A percentile compares a stretch with the other conserved stretches of the same genome.
phyloP scores from a whole-genome alignment of 176 grass and related monocot genomes.

The Elaeis guineensis region DNA sequence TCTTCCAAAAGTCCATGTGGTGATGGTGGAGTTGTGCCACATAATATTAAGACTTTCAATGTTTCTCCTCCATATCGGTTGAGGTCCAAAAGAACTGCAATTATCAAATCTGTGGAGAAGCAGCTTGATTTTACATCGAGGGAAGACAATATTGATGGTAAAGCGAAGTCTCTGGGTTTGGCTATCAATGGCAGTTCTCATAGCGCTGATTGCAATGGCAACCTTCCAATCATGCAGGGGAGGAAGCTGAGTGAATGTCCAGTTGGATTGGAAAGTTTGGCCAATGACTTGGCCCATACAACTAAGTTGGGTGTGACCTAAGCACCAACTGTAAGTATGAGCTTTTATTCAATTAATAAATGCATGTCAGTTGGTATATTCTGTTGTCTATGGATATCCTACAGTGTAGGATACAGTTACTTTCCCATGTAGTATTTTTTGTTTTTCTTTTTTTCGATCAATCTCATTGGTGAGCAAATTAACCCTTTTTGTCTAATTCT shows the following conservation, averaged over 20 bases:
- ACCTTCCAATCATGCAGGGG: conserved; percentile 17
- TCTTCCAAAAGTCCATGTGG: conserved; percentile 32
- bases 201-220: conserved; percentile 18
- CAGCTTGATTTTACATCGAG: conserved; percentile 74
- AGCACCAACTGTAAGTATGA: conserved; percentile 31
- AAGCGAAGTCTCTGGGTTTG: conserved; percentile 31
- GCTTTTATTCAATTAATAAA: not conserved
- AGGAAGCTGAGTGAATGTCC: conserved; percentile 20
- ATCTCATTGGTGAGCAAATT: too few relatives aligned
- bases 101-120: conserved; percentile 67
- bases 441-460: too few relatives aligned
- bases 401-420: too few relatives aligned
- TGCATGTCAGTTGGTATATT: too few relatives aligned
- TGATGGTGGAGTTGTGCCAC: conserved; percentile 18
- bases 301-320: conserved; percentile 28
- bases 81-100: conserved; percentile 58
- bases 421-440: too few relatives aligned
- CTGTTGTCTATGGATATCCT: too few relatives aligned
- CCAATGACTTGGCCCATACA: conserved; percentile 22
- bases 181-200: conserved; percentile 26
- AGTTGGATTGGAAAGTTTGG: conserved; percentile 25
- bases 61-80: conserved; percentile 75
- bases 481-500: too few relatives aligned
- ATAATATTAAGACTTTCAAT: conserved; percentile 43
- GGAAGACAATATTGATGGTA: conserved; percentile 23